Evolutionary conservation across 106 monocot genomes (phyloP).

Genomic region (Agapanthus africanus): DNA sequence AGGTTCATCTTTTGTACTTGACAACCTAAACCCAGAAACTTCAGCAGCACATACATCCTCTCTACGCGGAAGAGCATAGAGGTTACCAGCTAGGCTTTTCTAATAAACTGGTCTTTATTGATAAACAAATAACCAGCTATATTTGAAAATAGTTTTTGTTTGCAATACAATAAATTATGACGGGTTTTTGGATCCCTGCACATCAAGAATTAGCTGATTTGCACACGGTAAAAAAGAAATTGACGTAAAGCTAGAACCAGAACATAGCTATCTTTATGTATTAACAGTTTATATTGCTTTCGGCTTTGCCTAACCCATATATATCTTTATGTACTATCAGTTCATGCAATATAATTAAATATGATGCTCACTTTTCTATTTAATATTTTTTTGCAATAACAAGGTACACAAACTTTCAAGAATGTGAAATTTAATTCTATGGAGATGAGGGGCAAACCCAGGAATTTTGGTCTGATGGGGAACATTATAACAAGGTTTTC

Average conservation of each 20-base stretch:
- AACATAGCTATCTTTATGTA: not conserved
- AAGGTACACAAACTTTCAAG: not conserved
- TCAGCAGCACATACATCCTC: not conserved
- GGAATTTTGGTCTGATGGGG: too few relatives aligned
- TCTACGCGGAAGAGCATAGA: not conserved
- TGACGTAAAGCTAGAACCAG: not conserved
- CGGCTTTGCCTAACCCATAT: too few relatives aligned
- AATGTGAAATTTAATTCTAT: too few relatives aligned
- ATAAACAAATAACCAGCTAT: not conserved
- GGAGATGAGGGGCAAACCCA: too few relatives aligned
- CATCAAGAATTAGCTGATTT: not conserved
- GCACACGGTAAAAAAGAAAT: not conserved
- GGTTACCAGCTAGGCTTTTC: too few relatives aligned
- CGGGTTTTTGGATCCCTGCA: not conserved
- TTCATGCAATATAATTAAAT: too few relatives aligned
- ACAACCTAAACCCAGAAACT: constrained; percentile 11
- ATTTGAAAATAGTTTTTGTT: not conserved
- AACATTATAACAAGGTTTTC: too few relatives aligned
- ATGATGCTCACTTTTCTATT: too few relatives aligned
- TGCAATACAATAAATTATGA: not conserved
- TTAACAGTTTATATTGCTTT: not conserved
- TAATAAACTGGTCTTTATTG: not conserved
- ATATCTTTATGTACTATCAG: too few relatives aligned
- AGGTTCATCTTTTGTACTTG: constrained; percentile 27
- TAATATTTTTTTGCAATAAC: not conserved